Conservation (phyloP, 1,284 basidiomycete genomes). For the Takashimella tepidaria region DNA sequence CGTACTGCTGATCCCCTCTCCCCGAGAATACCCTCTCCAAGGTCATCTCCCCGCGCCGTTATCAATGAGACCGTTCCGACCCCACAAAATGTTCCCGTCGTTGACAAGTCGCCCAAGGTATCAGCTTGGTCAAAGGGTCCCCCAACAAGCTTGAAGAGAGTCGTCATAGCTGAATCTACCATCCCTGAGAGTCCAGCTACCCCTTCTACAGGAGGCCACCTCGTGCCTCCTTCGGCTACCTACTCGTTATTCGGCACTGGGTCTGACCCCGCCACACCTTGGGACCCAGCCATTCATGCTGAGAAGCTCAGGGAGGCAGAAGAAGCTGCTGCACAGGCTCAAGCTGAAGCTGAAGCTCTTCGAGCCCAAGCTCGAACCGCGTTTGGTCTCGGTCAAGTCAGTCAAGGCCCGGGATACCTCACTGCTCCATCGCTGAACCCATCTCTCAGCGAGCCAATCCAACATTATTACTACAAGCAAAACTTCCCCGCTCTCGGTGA, state of each 20-base stretch:
- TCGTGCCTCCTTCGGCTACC: conserved; percentile 22
- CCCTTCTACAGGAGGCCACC: no score
- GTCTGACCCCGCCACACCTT: conserved; percentile 39
- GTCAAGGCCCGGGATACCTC: no score
- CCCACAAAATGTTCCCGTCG: neutral
- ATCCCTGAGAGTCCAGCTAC: conserved; percentile 1
- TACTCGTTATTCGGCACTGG: conserved; percentile 34
- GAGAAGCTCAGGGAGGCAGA: conserved; percentile 5
- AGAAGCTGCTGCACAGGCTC: conserved; percentile 4
- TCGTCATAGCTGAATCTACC: conserved; percentile 11
- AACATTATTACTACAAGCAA: neutral
- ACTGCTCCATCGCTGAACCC: neutral
- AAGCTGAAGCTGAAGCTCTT: neutral
- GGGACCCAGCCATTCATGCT: conserved; percentile 20
- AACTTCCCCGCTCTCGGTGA: neutral
- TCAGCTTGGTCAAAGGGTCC: conserved; percentile 29
- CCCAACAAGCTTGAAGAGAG: conserved; percentile 19
- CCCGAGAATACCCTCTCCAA: neutral
- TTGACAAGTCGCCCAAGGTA: neutral
- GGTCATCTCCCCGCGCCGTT: neutral
- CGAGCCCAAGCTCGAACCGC: neutral
- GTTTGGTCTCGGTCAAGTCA: no score
- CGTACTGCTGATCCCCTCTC: neutral
- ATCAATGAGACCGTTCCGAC: neutral
- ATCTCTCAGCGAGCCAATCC: neutral